Evolutionary conservation across 352 stramenopile species (phyloP), one percentile per base, ranked within the genome.

Genomic region (Pythium myriotylum): DNA sequence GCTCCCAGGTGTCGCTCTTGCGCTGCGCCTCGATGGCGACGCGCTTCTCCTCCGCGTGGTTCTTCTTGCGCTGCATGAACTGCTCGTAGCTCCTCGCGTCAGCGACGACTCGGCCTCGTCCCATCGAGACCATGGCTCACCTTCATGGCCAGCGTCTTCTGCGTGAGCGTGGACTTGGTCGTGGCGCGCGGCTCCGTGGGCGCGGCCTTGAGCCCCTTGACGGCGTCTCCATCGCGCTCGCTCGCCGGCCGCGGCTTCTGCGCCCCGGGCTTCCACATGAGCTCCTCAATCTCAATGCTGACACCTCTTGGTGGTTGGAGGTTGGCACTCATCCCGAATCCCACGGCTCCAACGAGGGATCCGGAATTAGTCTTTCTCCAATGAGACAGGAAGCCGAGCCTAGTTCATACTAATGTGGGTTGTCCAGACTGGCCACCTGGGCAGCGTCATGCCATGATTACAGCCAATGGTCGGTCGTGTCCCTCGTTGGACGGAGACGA

Each of bases 71-170:
- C 54, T 94, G 85, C 85, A 94, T 94, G 52, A 94, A 94, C 85
- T 93, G 67, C 20, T 47, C 16, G 5, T 10, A 10, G 10, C 29
- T 5, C 29, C 5, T 10, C 5, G 29, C 5, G 29, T 35, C 29
- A 35, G 29, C 29, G 5, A 35, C 29, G 29, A 35, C 10, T 5
- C 29, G 10, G 5, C 29, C 29, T 10, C 10, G 5, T 5, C 29
- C 5, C 29, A 35, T 35, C 5, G 29, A 4, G 22, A 4, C 29
- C 20, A 26, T 1, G 19, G n/a, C 39, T 37, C 19, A 83, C 77
- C 79, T 94, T 94, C 85, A 94, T 94, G 17, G 85, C 85, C 35
- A 94, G 70, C 37, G 85, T 94, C 67, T 94, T 94, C 62, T 91
- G 80, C 32, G 85, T 91, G 24, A 94, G 70, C 52, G 65, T 54